These are phyloP conservation scores for Pyrenopolyporus hunteri DNA, from an alignment of 495 filamentous ascomycete genomes.

Conservation along the genomic window DNA sequence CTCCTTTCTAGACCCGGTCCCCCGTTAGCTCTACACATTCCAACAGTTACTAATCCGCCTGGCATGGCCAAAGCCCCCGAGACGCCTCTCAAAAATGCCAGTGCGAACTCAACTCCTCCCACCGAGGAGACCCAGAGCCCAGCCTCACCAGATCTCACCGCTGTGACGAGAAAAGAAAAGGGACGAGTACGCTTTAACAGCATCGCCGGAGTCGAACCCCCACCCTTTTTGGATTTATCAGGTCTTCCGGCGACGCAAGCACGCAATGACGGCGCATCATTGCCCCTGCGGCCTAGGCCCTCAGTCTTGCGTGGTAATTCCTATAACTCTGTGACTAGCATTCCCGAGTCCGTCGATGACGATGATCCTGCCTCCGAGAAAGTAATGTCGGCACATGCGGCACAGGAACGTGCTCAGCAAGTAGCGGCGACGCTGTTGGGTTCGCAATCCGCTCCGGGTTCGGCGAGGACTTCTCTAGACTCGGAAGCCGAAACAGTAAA, in stretches of 20 bases:
- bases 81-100: slow-evolving; percentile 28
- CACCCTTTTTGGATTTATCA: slow-evolving; percentile 26
- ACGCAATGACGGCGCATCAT: slow-evolving; percentile 8
- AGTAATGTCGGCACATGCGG: slow-evolving; percentile 46
- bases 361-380: slow-evolving; percentile 39
- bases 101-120: slow-evolving; percentile 35
- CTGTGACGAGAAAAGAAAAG: slow-evolving; percentile 37
- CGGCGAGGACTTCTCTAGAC: slow-evolving; percentile 46
- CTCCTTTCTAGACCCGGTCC: slow-evolving; percentile 15
- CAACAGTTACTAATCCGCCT: slow-evolving; percentile 9
- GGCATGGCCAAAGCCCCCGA: slow-evolving; percentile 35
- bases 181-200: slow-evolving; percentile 44
- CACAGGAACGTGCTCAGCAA: slow-evolving; percentile 48
- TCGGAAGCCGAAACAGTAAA: slow-evolving; percentile 37
- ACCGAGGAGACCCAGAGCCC: slow-evolving; percentile 32
- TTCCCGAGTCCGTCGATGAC: slow-evolving; percentile 39
- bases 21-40: slow-evolving; percentile 14
- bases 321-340: slow-evolving; percentile 34
- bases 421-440: slow-evolving; percentile 43
- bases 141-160: slow-evolving; percentile 18
- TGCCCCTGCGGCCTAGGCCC: slow-evolving; percentile 39
- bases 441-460: slow-evolving; percentile 46
- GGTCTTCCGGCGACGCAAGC: slow-evolving; percentile 16
- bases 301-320: slow-evolving; percentile 47
- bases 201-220: slow-evolving; percentile 32